Evolutionary conservation across 2,329 filamentous ascomycete species (phyloP).

Genomic region (Monosporascus sp.): DNA sequence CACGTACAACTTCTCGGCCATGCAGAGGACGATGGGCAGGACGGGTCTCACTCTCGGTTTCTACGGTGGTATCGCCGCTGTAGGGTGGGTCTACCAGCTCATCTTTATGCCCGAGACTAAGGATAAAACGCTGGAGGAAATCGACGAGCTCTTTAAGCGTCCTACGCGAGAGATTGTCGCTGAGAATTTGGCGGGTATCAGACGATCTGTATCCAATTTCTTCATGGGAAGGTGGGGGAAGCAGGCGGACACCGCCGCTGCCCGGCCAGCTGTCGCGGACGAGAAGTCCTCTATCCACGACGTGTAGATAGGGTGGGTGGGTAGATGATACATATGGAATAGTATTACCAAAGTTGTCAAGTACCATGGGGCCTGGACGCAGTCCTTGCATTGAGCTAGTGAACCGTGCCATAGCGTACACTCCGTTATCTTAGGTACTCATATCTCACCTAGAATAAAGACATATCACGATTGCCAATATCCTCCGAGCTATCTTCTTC

Average conservation of each 20-base stretch:
- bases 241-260: neutral
- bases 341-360: no score
- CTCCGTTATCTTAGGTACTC: no score
- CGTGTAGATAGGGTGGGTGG: neutral
- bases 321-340: neutral
- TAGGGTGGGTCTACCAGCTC: slow-evolving; percentile 68
- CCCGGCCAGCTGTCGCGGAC: neutral
- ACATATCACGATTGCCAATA: no score
- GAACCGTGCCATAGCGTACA: no score
- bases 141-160: slow-evolving; percentile 60
- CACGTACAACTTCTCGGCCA: slow-evolving; percentile 68
- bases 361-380: no score
- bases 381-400: no score
- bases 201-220: slow-evolving; percentile 6
- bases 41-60: slow-evolving; percentile 65
- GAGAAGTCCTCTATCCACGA: neutral
- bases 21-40: slow-evolving; percentile 61
- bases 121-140: slow-evolving; percentile 63
- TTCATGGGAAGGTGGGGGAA: slow-evolving; percentile 9
- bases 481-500: no score
- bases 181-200: slow-evolving; percentile 44
- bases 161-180: slow-evolving; percentile 58
- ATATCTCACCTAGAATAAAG: no score
- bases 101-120: slow-evolving; percentile 74
- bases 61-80: slow-evolving; percentile 65